Evolutionary conservation across 306 rosid genomes (phyloP).

Genomic region (Astragalus glycyphyllos): DNA sequence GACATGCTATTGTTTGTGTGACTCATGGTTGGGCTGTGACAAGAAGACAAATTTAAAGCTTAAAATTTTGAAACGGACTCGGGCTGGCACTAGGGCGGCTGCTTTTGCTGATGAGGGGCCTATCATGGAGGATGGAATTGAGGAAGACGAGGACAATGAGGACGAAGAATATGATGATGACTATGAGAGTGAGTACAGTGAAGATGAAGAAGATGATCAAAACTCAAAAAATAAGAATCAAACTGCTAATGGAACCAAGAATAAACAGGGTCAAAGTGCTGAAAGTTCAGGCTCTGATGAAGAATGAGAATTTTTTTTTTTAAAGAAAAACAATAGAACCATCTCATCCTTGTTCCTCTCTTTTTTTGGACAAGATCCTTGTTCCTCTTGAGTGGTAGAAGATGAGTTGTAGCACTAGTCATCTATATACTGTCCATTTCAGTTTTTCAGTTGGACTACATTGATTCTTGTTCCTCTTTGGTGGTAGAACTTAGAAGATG

Average conservation of each 20-base stretch:
- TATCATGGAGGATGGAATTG: conserved; percentile 59
- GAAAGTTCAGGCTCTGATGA: conserved; percentile 56
- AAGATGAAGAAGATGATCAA: conserved; percentile 61
- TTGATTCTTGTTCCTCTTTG: conserved; percentile 29
- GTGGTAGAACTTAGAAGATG: conserved; percentile 30
- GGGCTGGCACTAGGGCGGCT: conserved; percentile 81
- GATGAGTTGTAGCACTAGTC: conserved; percentile 37
- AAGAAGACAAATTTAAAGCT: conserved; percentile 70
- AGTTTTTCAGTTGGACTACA: conserved; percentile 37
- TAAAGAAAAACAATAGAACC: conserved; percentile 35
- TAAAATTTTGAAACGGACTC: conserved; percentile 88
- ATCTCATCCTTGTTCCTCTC: conserved; percentile 20
- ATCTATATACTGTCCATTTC: conserved; percentile 21
- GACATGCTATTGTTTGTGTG: conserved; percentile 87
- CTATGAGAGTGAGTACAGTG: conserved; percentile 61
- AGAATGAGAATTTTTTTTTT: conserved; percentile 46
- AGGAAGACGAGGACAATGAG: conserved; percentile 58
- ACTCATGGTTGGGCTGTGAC: conserved; percentile 97
- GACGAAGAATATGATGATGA: conserved; percentile 61
- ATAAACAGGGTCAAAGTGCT: conserved; percentile 48
- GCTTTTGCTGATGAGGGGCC: conserved; percentile 64
- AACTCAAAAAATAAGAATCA: conserved; percentile 50
- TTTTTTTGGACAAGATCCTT: background rate
- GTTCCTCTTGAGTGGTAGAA: conserved; percentile 23
- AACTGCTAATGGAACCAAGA: conserved; percentile 51